Conservation (phyloP, 345 rosid genomes). For the Hibiscus syriacus region DNA sequence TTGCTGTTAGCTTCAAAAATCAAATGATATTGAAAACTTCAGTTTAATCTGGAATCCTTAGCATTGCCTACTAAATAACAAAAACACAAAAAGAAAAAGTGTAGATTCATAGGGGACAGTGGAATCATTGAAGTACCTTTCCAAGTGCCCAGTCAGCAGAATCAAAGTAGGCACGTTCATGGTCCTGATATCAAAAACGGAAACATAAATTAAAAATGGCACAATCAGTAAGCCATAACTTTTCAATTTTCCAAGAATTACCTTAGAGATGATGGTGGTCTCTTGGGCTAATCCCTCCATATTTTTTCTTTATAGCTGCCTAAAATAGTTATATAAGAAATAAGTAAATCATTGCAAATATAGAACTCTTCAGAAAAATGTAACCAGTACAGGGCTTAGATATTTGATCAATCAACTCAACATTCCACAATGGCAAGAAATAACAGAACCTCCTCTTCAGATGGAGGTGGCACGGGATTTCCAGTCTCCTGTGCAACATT, state of each 20-base stretch:
- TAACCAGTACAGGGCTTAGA: background rate
- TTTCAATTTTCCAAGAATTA: slow-evolving; percentile 10
- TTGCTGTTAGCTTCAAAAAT: slow-evolving; percentile 94
- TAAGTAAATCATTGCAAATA: background rate
- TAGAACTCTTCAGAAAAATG: background rate
- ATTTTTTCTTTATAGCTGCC: slow-evolving; percentile 74
- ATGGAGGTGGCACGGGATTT: slow-evolving; percentile 37
- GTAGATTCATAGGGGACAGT: background rate
- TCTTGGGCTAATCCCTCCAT: slow-evolving; percentile 94
- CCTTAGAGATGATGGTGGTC: slow-evolving; percentile 98
- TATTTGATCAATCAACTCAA: background rate
- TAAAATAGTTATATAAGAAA: slow-evolving; percentile 10
- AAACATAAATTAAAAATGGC: slow-evolving; percentile 3
- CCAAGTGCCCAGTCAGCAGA: slow-evolving; percentile 99
- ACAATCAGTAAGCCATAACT: slow-evolving; percentile 1
- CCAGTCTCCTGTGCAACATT: background rate
- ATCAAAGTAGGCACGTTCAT: slow-evolving; percentile 95
- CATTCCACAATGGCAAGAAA: background rate
- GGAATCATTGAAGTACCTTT: slow-evolving; percentile 44
- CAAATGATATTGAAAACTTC: slow-evolving; percentile 11
- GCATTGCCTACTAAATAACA: slow-evolving; percentile 3
- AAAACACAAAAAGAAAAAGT: slow-evolving; percentile 1
- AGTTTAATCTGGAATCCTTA: background rate
- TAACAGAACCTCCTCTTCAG: slow-evolving; percentile 55
- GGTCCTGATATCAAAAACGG: slow-evolving; percentile 52